Conservation (phyloP, 768 basidiomycete species). For the Podaxis pistillaris region DNA sequence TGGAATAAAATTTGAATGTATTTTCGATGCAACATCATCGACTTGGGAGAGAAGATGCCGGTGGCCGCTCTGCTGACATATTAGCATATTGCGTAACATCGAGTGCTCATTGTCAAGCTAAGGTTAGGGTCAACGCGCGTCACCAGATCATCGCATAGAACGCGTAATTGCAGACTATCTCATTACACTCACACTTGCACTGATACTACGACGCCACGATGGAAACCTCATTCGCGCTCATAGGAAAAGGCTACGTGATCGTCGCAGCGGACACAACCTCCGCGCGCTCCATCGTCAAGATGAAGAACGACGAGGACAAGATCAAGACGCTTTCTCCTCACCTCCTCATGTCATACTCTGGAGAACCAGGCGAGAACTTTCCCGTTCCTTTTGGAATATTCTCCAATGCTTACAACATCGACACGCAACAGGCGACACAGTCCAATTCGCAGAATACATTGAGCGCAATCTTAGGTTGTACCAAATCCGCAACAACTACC, state of each 20-base stretch:
- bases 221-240: constrained; percentile 91
- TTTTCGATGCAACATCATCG: too few species aligned
- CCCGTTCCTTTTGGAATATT: constrained; percentile 1
- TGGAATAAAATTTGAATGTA: too few species aligned
- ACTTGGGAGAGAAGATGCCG: too few species aligned
- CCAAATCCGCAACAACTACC: constrained; percentile 90
- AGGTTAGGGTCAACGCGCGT: constrained; percentile 1
- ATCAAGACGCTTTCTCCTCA: constrained; percentile 90
- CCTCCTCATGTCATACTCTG: constrained; percentile 92
- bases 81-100: too few species aligned
- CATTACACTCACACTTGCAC: not conserved
- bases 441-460: constrained; percentile 95
- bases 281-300: constrained; percentile 91
- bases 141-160: not conserved
- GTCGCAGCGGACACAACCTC: constrained; percentile 90
- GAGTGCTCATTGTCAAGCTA: not conserved
- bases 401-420: not conserved
- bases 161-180: not conserved
- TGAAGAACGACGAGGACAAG: constrained; percentile 97
- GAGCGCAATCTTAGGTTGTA: constrained; percentile 95
- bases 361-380: constrained; percentile 71
- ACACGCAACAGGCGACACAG: constrained; percentile 75
- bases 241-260: constrained; percentile 91
- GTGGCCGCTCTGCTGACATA: too few species aligned
- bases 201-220: constrained; percentile 38